phyloP scores from a whole-genome alignment of 441 rosid genomes.

The Aleurites moluccanus region DNA sequence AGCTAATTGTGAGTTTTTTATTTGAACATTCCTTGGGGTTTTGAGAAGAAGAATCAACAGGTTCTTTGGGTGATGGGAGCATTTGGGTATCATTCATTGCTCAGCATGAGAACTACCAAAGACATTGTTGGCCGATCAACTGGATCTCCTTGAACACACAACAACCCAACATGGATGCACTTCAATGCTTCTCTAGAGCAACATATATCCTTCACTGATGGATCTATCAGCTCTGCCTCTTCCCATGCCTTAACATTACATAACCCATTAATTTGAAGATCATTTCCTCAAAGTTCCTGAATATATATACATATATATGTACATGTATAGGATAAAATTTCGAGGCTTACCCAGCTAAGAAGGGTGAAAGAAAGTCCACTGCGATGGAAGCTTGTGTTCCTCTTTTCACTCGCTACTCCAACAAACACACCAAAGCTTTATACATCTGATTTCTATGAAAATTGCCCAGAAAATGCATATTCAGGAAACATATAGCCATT shows the following conservation, averaged over 20 bases:
- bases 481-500: constrained; percentile 21
- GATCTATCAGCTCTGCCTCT: constrained; percentile 5
- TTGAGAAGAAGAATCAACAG: background rate
- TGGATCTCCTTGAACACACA: constrained; percentile 13
- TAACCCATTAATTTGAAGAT: background rate
- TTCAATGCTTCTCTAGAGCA: background rate
- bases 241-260: constrained; percentile 4
- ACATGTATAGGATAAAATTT: no score
- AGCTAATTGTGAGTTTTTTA: constrained; percentile 14
- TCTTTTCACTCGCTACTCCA: constrained; percentile 14
- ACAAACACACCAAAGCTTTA: constrained; percentile 18
- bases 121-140: constrained; percentile 14
- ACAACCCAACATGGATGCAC: constrained; percentile 10
- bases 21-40: background rate
- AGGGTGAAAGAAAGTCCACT: constrained; percentile 16
- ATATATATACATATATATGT: no score
- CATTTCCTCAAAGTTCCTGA: no score
- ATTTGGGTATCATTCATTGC: constrained; percentile 6
- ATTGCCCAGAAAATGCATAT: constrained; percentile 18
- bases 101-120: constrained; percentile 12
- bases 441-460: constrained; percentile 14
- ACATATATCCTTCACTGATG: background rate
- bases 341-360: constrained; percentile 14
- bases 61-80: constrained; percentile 6
- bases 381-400: constrained; percentile 18